Evolutionary conservation across 2,329 filamentous ascomycete species (phyloP).

Genomic region (Onygenales sp.): DNA sequence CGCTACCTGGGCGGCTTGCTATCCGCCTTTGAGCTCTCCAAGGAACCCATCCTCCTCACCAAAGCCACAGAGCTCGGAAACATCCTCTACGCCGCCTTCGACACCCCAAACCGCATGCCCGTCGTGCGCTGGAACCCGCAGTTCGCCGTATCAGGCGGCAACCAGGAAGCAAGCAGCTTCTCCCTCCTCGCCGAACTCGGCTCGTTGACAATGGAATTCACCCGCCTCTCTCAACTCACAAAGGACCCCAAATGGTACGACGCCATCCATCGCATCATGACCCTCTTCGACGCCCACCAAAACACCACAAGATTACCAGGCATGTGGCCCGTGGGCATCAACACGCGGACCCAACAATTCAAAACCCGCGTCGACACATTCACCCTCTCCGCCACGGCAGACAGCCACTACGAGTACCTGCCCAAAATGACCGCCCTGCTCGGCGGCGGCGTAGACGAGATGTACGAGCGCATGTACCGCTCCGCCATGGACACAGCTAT

Average conservation of each 20-base stretch:
- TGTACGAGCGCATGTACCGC: constrained; percentile 62
- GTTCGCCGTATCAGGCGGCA: constrained; percentile 11
- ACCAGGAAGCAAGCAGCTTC: constrained; percentile 17
- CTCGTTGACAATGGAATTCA: constrained; percentile 33
- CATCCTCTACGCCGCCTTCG: constrained; percentile 41
- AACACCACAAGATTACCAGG: constrained; percentile 27
- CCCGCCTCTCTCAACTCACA: constrained; percentile 30
- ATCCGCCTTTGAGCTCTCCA: constrained; percentile 45
- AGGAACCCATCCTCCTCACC: constrained; percentile 36
- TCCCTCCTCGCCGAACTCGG: constrained; percentile 27
- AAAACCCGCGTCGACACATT: constrained; percentile 27
- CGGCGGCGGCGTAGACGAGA: constrained; percentile 58
- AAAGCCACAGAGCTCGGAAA: constrained; percentile 47
- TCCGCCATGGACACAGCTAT: constrained; percentile 58
- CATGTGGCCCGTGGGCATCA: constrained; percentile 29
- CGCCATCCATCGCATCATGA: constrained; percentile 25
- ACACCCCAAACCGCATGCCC: constrained; percentile 20
- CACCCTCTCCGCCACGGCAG: constrained; percentile 47
- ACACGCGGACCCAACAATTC: constrained; percentile 17
- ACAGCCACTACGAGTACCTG: constrained; percentile 50
- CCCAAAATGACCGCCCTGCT: constrained; percentile 62
- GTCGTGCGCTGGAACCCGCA: constrained; percentile 15
- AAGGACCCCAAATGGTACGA: constrained; percentile 29
- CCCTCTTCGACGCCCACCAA: constrained; percentile 25
- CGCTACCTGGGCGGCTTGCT: constrained; percentile 46